Percentiles rank a stretch among this genome's conserved stretches.
Conservation (phyloP, 129 eudicot species). For the Erigeron canadensis region DNA sequence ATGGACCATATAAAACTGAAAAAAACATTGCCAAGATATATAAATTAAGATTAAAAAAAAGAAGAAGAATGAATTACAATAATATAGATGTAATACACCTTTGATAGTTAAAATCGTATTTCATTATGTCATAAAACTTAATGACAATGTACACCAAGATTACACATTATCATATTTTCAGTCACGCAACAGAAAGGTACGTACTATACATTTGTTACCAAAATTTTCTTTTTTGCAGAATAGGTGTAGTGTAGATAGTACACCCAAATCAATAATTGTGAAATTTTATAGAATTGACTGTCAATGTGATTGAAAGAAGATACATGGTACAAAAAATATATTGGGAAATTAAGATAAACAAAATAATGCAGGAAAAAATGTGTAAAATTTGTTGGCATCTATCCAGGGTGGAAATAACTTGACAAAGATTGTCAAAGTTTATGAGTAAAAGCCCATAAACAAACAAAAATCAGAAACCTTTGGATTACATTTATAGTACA, state of each 20-base stretch:
- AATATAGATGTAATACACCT: no score
- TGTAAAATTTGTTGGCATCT: slow-evolving; percentile 8
- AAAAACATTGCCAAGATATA: neutral
- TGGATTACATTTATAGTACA: slow-evolving; percentile 39
- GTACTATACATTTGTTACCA: neutral
- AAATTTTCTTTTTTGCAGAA: neutral
- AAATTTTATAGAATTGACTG: neutral
- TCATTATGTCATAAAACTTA: no score
- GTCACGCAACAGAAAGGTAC: neutral
- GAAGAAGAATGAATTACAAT: slow-evolving; percentile 8
- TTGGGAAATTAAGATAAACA: slow-evolving; percentile 23
- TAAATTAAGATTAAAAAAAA: neutral
- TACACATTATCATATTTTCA: no score
- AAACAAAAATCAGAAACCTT: slow-evolving; percentile 40
- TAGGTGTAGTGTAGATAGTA: slow-evolving; percentile 24
- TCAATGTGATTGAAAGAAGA: slow-evolving; percentile 34
- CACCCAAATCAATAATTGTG: slow-evolving; percentile 26
- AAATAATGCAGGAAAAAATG: slow-evolving; percentile 24
- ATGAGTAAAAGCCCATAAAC: slow-evolving; percentile 33
- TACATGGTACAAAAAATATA: slow-evolving; percentile 23
- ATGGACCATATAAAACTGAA: slow-evolving; percentile 60
- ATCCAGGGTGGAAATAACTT: slow-evolving; percentile 25
- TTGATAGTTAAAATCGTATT: no score
- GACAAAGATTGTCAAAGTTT: slow-evolving; percentile 24
- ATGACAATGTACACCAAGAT: no score